A percentile compares a stretch with the other conserved stretches of the same genome.
Conservation (phyloP, 129 eudicot species). For the Flaveria robusta region DNA sequence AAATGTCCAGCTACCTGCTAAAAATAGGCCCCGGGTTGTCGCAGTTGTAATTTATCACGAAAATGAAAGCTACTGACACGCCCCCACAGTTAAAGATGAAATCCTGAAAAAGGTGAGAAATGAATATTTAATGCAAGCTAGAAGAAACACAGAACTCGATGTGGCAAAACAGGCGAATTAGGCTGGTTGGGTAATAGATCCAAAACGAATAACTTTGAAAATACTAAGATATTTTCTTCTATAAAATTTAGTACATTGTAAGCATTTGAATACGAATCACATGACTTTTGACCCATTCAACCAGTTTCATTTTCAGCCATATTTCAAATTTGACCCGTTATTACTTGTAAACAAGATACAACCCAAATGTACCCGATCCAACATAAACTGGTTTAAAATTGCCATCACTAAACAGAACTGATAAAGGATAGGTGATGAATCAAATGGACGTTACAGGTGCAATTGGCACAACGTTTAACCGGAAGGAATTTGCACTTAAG, state of each 20-base stretch:
- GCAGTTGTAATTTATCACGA: conserved; percentile 65
- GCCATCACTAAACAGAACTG: conserved; percentile 1
- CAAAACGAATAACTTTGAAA: neutral
- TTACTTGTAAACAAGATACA: neutral
- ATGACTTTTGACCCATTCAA: neutral
- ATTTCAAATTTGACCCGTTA: neutral
- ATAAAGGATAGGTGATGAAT: neutral
- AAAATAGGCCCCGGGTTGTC: conserved; percentile 46
- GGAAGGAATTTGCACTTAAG: conserved; percentile 70
- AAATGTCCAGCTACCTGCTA: conserved; percentile 53
- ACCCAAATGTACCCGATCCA: neutral
- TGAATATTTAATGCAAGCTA: conserved; percentile 1
- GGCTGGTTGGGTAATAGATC: neutral
- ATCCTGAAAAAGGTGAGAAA: conserved; percentile 55
- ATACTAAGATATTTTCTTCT: neutral
- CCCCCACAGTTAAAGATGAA: conserved; percentile 95
- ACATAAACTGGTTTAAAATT: neutral
- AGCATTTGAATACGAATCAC: neutral
- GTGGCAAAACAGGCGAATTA: neutral
- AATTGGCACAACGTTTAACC: conserved; percentile 72
- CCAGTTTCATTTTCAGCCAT: neutral
- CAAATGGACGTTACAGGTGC: conserved; percentile 60
- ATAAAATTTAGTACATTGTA: neutral
- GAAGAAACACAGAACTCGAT: neutral
- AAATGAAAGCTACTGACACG: conserved; percentile 78